Percentiles rank a stretch among this genome's conserved stretches.
phyloP scores from a whole-genome alignment of 352 stramenopile genomes.

The Globisporangium cystogenes region DNA sequence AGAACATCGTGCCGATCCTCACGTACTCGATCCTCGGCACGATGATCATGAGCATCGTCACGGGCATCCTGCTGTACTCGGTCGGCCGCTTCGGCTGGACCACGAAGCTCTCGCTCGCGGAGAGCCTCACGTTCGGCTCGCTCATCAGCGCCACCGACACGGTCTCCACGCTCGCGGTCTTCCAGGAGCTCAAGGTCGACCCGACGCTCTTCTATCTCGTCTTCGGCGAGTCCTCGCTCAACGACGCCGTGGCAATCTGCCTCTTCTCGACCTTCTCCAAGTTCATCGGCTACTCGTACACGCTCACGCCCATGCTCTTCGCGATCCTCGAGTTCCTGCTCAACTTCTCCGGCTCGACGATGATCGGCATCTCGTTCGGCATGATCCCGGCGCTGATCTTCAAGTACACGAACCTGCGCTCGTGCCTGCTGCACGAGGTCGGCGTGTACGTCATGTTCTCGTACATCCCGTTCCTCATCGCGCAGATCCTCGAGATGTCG shows the following conservation, averaged over 20 bases:
- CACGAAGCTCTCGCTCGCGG: slow-evolving; percentile 79
- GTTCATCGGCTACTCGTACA: slow-evolving; percentile 88
- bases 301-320: slow-evolving; percentile 66
- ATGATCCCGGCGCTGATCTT: slow-evolving; percentile 85
- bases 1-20: slow-evolving; percentile 87
- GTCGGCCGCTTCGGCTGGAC: slow-evolving; percentile 56
- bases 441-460: slow-evolving; percentile 86
- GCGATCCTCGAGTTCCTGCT: slow-evolving; percentile 88
- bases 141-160: slow-evolving; percentile 93
- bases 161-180: slow-evolving; percentile 90
- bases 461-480: slow-evolving; percentile 74
- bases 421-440: slow-evolving; percentile 85
- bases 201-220: slow-evolving; percentile 93
- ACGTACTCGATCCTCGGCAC: slow-evolving; percentile 90
- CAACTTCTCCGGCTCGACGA: slow-evolving; percentile 83
- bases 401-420: slow-evolving; percentile 88
- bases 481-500: slow-evolving; percentile 74
- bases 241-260: slow-evolving; percentile 93
- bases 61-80: slow-evolving; percentile 70
- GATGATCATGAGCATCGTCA: slow-evolving; percentile 85
- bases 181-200: slow-evolving; percentile 87
- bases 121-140: slow-evolving; percentile 89
- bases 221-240: slow-evolving; percentile 94
- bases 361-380: slow-evolving; percentile 85
- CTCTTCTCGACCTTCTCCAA: slow-evolving; percentile 92